These are phyloP conservation scores for Cucumis sativus DNA, from an alignment of 306 rosid genomes.

Conservation along the genomic window DNA sequence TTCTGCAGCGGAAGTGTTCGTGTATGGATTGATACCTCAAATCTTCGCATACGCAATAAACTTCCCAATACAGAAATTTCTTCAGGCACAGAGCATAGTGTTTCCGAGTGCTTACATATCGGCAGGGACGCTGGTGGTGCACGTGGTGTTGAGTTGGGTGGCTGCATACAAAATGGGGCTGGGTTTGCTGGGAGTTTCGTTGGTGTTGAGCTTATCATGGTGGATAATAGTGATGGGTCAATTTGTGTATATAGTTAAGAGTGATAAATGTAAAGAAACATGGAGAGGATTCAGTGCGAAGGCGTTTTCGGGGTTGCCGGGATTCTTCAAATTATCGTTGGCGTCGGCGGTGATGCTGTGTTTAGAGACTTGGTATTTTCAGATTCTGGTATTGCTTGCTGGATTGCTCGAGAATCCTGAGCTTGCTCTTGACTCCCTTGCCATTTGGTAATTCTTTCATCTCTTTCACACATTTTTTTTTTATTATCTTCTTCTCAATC, in stretches of 20 bases:
- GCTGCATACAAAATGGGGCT: constrained; percentile 30
- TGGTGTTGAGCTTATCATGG: constrained; percentile 61
- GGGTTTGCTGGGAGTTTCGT: constrained; percentile 47
- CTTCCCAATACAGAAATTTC: constrained; percentile 75
- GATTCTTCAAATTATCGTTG: constrained; percentile 36
- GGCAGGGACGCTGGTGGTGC: constrained; percentile 28
- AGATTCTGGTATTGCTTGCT: constrained; percentile 47
- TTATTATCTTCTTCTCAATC: neutral
- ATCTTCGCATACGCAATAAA: constrained; percentile 59
- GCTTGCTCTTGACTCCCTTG: constrained; percentile 46
- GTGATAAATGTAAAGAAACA: constrained; percentile 20
- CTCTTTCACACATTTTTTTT: too few species aligned
- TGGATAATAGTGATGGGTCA: constrained; percentile 61
- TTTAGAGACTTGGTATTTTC: constrained; percentile 64
- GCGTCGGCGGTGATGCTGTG: constrained; percentile 78
- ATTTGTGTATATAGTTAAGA: constrained; percentile 22
- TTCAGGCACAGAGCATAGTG: constrained; percentile 65
- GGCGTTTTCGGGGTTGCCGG: constrained; percentile 40
- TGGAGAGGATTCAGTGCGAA: constrained; percentile 41
- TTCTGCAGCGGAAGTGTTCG: constrained; percentile 36
- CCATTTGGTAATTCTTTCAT: constrained; percentile 31
- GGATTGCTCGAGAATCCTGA: constrained; percentile 53
- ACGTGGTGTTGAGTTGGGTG: constrained; percentile 36
- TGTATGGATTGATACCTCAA: constrained; percentile 67
- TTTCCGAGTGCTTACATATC: constrained; percentile 51